Conservation (phyloP, 306 rosid genomes). For the Vigna reflexopilosa region DNA sequence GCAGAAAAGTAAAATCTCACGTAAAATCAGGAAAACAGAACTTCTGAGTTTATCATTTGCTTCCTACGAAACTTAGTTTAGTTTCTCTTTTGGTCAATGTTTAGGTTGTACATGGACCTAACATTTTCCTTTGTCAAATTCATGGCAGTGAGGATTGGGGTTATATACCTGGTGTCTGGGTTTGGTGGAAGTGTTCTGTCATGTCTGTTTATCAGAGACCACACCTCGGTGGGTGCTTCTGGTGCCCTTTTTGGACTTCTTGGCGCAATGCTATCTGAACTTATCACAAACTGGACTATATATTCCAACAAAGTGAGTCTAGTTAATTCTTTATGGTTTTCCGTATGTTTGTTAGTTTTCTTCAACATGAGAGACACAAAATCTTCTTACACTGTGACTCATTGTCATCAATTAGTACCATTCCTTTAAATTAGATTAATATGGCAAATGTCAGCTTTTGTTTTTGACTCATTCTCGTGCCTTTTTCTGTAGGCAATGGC, state of each 20-base stretch:
- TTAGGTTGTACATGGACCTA: conserved; percentile 1
- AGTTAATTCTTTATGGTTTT: conserved; percentile 1
- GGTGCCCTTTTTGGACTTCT: conserved; percentile 96
- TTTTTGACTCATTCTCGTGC: neutral
- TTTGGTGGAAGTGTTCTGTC: conserved; percentile 84
- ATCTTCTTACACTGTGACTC: neutral
- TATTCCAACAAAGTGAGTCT: conserved; percentile 76
- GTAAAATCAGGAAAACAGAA: neutral
- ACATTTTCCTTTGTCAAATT: conserved; percentile 19
- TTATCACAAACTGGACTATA: conserved; percentile 88
- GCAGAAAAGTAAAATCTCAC: neutral
- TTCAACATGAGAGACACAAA: neutral
- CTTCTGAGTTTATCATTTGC: neutral
- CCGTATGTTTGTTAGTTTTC: neutral
- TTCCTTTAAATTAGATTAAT: conserved; percentile 9
- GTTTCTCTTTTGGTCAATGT: neutral
- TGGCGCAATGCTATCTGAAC: conserved; percentile 96
- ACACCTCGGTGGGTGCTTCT: conserved; percentile 90
- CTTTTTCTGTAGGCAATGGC: conserved; percentile 63
- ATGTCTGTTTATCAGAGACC: conserved; percentile 58
- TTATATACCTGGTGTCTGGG: conserved; percentile 72
- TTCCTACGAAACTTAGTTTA: neutral
- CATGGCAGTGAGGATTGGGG: conserved; percentile 73
- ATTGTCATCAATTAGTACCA: conserved; percentile 19
- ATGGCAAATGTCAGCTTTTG: neutral